Evolutionary conservation across 2,329 filamentous ascomycete genomes (phyloP), one percentile per base, ranked within the genome.

Genomic region (Daldinia eschscholtzii): DNA sequence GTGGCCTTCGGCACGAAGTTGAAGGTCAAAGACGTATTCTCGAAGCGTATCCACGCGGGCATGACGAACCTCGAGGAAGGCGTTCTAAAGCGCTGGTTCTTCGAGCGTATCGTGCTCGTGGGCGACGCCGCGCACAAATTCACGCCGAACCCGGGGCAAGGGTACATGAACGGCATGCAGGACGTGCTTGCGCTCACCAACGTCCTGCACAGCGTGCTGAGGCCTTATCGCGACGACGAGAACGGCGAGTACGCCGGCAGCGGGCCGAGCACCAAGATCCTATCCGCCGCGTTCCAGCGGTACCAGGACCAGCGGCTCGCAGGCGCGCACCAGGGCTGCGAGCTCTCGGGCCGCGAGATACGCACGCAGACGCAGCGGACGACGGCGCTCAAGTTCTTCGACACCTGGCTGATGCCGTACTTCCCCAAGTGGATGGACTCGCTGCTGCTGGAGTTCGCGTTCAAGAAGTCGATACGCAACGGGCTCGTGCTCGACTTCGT

Each of bases 111-210:
- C 2, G 71, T 68, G 4, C 66, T 74, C 13, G 65, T 57, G 6
- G 72, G 72, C 18, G 72, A 74, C 30, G 65, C 71, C 9, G 56
- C 56, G 6, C 70, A 70, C 56, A 74, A 72, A 55, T 64, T 70
- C 56, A 73, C 70, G 6, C 70, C 72, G 9, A 68, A 67, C 28
- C 35, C 39, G 28, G 72, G 72, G 2, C 56, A 61, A 7, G 72
- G 71, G 3, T 71, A 48, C 35, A 72, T 68, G 46, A 65, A 67
- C 23, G 71, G 67, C 18, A 26, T 72, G 12, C 52, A 67, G 18
- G 68, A 74, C 44, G 60, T 68, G n/a, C 58, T 67, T 3, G 60
- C 50, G 9, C 64, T 73, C 7, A 61, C 56, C 9, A 68, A 70
- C 26, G 61, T 61, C 39, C 48, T 71, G 6, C 44, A 71, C 33